These are phyloP conservation scores for Trametopsis cervina DNA, from an alignment of 768 basidiomycete species.

Conservation along the genomic window DNA sequence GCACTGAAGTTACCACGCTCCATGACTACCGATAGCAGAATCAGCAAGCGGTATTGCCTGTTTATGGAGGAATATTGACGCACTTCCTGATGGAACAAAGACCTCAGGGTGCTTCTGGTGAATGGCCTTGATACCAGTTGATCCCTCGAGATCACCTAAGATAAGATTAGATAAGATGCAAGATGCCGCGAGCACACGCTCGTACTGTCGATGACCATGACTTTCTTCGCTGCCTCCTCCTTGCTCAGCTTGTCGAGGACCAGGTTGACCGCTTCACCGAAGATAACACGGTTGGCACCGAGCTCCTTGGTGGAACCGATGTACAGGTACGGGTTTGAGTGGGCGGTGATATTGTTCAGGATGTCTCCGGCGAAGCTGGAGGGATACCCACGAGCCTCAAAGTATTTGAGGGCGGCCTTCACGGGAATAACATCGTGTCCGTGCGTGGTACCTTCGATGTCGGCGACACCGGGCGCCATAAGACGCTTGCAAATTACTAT, in stretches of 20 bases:
- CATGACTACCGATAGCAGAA: conserved; percentile 12
- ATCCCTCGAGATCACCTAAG: conserved; percentile 80
- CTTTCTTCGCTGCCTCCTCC: conserved; percentile 71
- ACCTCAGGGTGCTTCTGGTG: conserved; percentile 89
- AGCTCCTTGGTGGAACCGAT: conserved; percentile 66
- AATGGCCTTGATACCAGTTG: conserved; percentile 82
- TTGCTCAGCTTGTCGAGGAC: conserved; percentile 71
- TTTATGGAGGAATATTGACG: conserved; percentile 26
- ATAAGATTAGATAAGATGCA: conserved; percentile 7
- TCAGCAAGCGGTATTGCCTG: background rate
- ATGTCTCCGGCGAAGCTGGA: conserved; percentile 41
- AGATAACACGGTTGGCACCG: conserved; percentile 76
- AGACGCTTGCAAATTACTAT: conserved; percentile 60
- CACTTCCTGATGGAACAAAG: conserved; percentile 78
- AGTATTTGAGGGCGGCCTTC: conserved; percentile 72
- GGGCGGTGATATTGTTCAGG: conserved; percentile 59
- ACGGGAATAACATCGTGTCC: conserved; percentile 85
- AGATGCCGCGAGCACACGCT: conserved; percentile 4
- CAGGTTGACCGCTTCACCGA: conserved; percentile 77
- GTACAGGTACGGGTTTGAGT: conserved; percentile 49
- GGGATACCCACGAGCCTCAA: conserved; percentile 53
- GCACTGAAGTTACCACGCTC: conserved; percentile 28
- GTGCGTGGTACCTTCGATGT: conserved; percentile 72
- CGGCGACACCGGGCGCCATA: conserved; percentile 45
- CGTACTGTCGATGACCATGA: conserved; percentile 84